Evolutionary conservation across 1,284 basidiomycete genomes (phyloP), one percentile per base, ranked within the genome.

Genomic region (Tilletia setariae): DNA sequence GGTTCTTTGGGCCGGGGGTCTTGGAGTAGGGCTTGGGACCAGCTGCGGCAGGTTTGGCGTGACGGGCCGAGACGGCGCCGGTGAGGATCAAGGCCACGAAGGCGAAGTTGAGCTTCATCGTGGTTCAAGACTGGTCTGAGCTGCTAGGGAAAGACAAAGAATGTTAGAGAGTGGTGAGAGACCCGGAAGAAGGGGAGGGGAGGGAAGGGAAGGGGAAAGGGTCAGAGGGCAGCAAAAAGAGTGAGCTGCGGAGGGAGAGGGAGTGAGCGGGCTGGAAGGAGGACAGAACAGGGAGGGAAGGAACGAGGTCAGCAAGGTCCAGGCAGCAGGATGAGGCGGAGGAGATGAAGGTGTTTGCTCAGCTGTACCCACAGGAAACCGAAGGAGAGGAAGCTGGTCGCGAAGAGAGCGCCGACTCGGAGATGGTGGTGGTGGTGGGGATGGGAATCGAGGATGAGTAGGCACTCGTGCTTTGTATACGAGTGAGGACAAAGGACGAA

Each of bases 91-190:
- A 30, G 35, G 56, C 56, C 32, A 61, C 28, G 7, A 61, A 32
- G 28, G 56, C 56, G 28, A 61, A 30, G 19, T 25, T 61, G 9
- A 61, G 35, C 56, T 61, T 61, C 56, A 61, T 61, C 28, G 11
- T 61, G 56, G 35, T 2, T 8, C n/a, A 32, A 1, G 2, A 16
- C 56, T 61, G 8, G 56, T 32, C 19, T 61, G 56, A 19, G 56
- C 13, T 53, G 9, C 23, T 30, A 16, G 53, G 19, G 32, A 30
- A 30, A 61, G 56, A 19, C 25, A 16, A 30, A 61, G 35, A 61
- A 30, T 15, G 28, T 35, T 35, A 32, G 23, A 53, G 51, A 23
- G 51, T 19, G 21, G 13, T 1, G 51, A 23, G 11, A 53, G 51
- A 40, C 35, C 35, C 35, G 35, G 11, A 11, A 40, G 46, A 44